Evolutionary conservation across 1,284 basidiomycete species (phyloP).

Genomic region (Malassezia psittaci): DNA sequence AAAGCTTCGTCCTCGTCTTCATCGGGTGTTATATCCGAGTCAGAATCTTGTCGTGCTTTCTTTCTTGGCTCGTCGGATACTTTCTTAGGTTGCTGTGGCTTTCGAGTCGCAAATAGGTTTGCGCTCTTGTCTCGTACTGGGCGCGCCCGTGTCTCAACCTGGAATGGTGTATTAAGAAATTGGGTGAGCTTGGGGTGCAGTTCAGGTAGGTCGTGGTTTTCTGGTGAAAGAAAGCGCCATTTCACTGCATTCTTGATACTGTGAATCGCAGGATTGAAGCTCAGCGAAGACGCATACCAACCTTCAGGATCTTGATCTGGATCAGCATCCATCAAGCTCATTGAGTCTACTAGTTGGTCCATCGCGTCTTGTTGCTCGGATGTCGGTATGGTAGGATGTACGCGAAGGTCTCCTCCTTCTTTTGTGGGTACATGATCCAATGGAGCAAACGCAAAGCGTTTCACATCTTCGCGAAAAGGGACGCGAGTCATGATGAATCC

Average conservation of each 20-base stretch:
- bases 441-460: slow-evolving; percentile 74
- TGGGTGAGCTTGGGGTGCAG: slow-evolving; percentile 73
- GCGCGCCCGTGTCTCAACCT: slow-evolving; percentile 52
- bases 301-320: slow-evolving; percentile 57
- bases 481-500: slow-evolving; percentile 54
- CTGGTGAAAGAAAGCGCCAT: slow-evolving; percentile 65
- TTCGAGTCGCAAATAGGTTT: slow-evolving; percentile 1
- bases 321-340: slow-evolving; percentile 64
- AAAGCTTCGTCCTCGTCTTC: slow-evolving; percentile 9
- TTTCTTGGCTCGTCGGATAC: not conserved
- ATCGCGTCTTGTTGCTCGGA: slow-evolving; percentile 66
- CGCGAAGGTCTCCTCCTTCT: slow-evolving; percentile 62
- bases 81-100: not conserved
- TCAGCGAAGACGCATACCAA: slow-evolving; percentile 69
- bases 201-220: slow-evolving; percentile 64
- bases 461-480: slow-evolving; percentile 87
- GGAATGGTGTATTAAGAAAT: slow-evolving; percentile 70
- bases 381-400: slow-evolving; percentile 75
- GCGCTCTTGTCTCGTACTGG: slow-evolving; percentile 15
- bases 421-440: slow-evolving; percentile 65
- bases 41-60: not conserved
- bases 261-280: slow-evolving; percentile 82
- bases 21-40: slow-evolving; percentile 22
- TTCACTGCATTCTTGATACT: slow-evolving; percentile 83
- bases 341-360: slow-evolving; percentile 70